Percentiles rank a stretch among this genome's conserved stretches.
Evolutionary conservation across 768 basidiomycete genomes (phyloP).

Genomic region (Botryobasidium botryosum): DNA sequence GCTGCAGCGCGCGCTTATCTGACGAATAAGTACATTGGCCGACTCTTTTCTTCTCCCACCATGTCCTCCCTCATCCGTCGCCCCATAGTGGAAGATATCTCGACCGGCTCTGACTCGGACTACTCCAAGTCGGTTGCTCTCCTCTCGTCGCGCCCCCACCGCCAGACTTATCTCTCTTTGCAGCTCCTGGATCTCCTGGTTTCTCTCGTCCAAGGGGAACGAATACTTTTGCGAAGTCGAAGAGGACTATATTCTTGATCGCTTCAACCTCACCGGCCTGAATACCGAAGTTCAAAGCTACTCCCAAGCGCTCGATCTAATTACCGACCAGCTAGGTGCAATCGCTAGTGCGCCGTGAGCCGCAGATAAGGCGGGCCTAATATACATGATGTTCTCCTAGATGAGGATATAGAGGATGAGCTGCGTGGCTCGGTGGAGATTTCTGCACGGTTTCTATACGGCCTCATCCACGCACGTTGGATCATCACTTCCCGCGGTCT

Average conservation of each 20-base stretch:
- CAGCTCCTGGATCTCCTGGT: slow-evolving; percentile 82
- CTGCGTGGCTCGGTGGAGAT: slow-evolving; percentile 81
- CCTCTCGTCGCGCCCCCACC: slow-evolving; percentile 4
- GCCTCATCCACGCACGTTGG: slow-evolving; percentile 93
- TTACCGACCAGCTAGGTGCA: slow-evolving; percentile 87
- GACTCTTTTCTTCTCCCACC: no score
- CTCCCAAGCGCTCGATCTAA: slow-evolving; percentile 81
- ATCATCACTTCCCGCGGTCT: slow-evolving; percentile 89
- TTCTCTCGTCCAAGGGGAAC: slow-evolving; percentile 91
- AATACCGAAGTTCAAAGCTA: slow-evolving; percentile 96
- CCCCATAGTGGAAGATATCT: slow-evolving; percentile 25
- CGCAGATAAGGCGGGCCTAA: background rate
- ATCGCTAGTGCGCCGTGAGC: slow-evolving; percentile 3
- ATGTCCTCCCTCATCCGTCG: no score
- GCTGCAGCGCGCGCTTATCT: no score
- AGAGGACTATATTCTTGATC: slow-evolving; percentile 95
- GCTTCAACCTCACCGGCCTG: slow-evolving; percentile 94
- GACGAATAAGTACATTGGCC: no score
- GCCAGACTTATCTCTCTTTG: slow-evolving; percentile 12
- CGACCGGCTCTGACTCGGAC: slow-evolving; percentile 79
- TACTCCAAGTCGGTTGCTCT: slow-evolving; percentile 64
- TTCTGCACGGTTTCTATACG: slow-evolving; percentile 85
- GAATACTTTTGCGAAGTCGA: slow-evolving; percentile 99
- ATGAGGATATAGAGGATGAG: slow-evolving; percentile 92
- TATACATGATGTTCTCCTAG: slow-evolving; percentile 25